phyloP scores from a whole-genome alignment of 2,329 filamentous ascomycete species.

The Akanthomyces uredinophilus region DNA sequence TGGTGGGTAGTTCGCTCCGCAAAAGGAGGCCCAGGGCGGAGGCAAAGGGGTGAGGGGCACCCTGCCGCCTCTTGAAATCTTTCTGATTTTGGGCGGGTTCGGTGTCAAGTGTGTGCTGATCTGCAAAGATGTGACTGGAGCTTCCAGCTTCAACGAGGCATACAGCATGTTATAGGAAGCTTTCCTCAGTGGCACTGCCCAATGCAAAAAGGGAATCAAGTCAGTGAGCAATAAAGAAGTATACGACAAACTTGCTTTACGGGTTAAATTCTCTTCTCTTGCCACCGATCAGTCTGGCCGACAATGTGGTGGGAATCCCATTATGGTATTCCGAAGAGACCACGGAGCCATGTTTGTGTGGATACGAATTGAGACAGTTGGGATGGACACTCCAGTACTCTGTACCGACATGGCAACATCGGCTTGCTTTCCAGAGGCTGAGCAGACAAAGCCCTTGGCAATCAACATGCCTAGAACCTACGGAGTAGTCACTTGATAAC shows the following conservation, averaged over 20 bases:
- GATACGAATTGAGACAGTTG: too few relatives aligned
- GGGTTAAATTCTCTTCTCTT: not conserved
- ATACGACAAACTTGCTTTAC: too few relatives aligned
- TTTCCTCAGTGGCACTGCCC: too few relatives aligned
- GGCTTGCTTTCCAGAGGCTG: not conserved
- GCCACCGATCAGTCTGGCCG: not conserved
- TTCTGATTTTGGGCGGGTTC: not conserved
- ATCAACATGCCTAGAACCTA: not conserved
- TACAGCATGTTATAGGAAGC: too few relatives aligned
- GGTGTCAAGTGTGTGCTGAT: not conserved
- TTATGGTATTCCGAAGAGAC: not conserved
- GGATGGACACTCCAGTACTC: too few relatives aligned
- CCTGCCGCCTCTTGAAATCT: not conserved
- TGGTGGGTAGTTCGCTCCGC: not conserved
- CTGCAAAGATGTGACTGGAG: not conserved
- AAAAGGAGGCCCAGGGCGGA: not conserved
- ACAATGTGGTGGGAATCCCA: not conserved
- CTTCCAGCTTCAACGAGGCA: not conserved
- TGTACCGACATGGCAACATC: too few relatives aligned
- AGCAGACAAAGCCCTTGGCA: too few relatives aligned
- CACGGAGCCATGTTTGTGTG: too few relatives aligned
- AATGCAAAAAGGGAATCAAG: not conserved
- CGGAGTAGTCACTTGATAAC: not conserved
- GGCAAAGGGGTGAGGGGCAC: not conserved
- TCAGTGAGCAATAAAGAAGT: too few relatives aligned